A percentile compares a stretch with the other conserved stretches of the same genome.
phyloP scores from a whole-genome alignment of 371 early-diverging fungal genomes.

The Syncephalastrum sp. region DNA sequence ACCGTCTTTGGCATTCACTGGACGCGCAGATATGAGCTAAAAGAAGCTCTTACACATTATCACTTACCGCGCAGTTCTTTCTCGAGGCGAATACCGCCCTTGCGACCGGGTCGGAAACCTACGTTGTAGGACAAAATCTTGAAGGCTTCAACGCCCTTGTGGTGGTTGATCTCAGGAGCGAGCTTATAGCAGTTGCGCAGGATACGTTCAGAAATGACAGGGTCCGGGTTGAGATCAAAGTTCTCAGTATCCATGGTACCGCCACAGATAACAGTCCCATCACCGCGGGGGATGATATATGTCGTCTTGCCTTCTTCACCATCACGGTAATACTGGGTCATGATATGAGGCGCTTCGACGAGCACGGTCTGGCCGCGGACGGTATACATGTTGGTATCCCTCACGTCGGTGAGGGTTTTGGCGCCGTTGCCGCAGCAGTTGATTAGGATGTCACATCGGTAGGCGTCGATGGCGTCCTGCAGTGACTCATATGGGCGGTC shows the following conservation, averaged over 20 bases:
- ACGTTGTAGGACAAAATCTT: conserved; percentile 66
- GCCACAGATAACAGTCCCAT: conserved; percentile 80
- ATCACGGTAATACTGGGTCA: conserved; percentile 38
- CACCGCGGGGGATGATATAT: conserved; percentile 81
- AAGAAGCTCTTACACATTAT: not conserved
- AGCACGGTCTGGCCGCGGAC: conserved; percentile 76
- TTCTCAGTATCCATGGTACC: conserved; percentile 38
- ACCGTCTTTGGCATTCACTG: conserved; percentile 19
- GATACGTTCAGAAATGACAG: conserved; percentile 29
- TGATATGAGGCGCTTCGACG: conserved; percentile 68
- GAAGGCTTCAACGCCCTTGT: conserved; percentile 41
- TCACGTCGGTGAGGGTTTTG: conserved; percentile 61
- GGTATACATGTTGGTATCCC: conserved; percentile 64
- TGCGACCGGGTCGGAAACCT: conserved; percentile 74
- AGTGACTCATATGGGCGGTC: conserved; percentile 45
- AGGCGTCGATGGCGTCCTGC: conserved; percentile 44
- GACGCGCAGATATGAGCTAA: not conserved
- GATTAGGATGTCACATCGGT: conserved; percentile 54
- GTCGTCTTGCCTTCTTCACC: conserved; percentile 37
- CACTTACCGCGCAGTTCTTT: conserved; percentile 55
- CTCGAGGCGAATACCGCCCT: conserved; percentile 71
- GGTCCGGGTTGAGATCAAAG: conserved; percentile 28
- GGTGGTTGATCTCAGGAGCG: conserved; percentile 38
- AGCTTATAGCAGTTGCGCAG: conserved; percentile 30
- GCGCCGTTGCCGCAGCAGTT: conserved; percentile 78